Evolutionary conservation across 108 stramenopile genomes (phyloP), one percentile per base, ranked within the genome.

Genomic region (Pinguiococcus pyrenoidosus): DNA sequence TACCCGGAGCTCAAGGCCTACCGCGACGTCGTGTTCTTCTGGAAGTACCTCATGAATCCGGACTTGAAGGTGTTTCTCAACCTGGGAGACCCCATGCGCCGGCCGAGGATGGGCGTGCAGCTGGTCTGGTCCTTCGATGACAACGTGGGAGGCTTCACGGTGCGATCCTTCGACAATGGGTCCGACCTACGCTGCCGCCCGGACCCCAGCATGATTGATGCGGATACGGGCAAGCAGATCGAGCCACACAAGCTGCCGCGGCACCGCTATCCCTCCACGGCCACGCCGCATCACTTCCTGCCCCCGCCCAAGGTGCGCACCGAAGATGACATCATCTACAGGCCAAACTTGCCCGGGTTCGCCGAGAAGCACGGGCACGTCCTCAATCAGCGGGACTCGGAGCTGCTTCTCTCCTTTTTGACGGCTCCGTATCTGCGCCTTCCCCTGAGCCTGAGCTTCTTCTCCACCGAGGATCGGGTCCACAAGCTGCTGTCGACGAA

Each of bases 1-100:
- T 59, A 51, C 32, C 58, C 58, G 9, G 58, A 59, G 32, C 33
- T 59, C 21, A 30, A 51, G 24, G 14, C 33, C 9, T 59, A 32
- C 42, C 49, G 58, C 18, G 58, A 59, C 25, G 21, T 59, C 17
- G 50, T 9, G 27, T 59, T 59, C 46, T 59, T n/a, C 23, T 59
- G 58, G 58, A 59, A 59, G 51, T 45, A 44, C 51, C 51, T 59
- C 21, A 3, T 50, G 12, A 59, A 59, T 23, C 29, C 58, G 16
- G 58, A 59, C 34, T 17, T 29, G 14, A 51, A 44, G 32, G 49
- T 32, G 12, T 59, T 59, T 22, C 16, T 13, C 23, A 59, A 59
- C 51, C 51, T 32, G 29, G 21, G 46, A 10, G 50, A 59, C 13
- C 9, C 50, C 17, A n/a, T 9, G 10, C 57, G 57, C 6, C 4